Evolutionary conservation across 2,329 filamentous ascomycete species (phyloP).

Genomic region (Ascochyta koolunga): DNA sequence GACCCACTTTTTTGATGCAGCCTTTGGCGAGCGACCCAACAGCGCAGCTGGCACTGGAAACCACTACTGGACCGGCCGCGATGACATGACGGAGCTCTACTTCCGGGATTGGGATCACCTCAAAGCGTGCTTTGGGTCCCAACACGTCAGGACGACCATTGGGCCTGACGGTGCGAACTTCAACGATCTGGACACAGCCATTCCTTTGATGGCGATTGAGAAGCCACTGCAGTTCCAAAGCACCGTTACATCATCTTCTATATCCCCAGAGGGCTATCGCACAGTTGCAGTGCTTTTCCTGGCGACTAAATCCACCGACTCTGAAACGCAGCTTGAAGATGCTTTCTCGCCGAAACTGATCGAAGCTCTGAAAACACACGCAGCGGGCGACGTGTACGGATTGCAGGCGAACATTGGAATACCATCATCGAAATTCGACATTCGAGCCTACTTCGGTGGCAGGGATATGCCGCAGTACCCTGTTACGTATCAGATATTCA

Average conservation of each 20-base stretch:
- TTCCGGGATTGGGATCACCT: slow-evolving; percentile 4
- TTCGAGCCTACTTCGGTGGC: slow-evolving; percentile 5
- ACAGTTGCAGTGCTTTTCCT: not conserved
- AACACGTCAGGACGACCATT: not conserved
- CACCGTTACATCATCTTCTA: not conserved
- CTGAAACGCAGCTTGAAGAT: not conserved
- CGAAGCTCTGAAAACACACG: not conserved
- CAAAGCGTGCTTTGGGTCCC: not conserved
- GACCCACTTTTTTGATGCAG: slow-evolving; percentile 7
- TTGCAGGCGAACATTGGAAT: not conserved
- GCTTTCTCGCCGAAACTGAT: not conserved
- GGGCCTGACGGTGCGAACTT: slow-evolving; percentile 4
- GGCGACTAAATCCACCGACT: not conserved
- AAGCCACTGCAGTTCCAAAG: not conserved
- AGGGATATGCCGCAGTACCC: slow-evolving; percentile 4
- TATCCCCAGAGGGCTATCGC: not conserved
- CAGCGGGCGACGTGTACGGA: not conserved
- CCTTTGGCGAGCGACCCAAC: not conserved
- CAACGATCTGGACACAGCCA: not conserved
- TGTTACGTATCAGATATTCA: not conserved
- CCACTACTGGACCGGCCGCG: not conserved
- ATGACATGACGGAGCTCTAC: slow-evolving; percentile 8
- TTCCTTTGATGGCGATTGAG: not conserved
- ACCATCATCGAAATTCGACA: not conserved
- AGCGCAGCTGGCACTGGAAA: not conserved